A percentile compares a stretch with the other conserved stretches of the same genome.
phyloP scores from a whole-genome alignment of 1,284 basidiomycete genomes.

The Ganoderma resinaceum region DNA sequence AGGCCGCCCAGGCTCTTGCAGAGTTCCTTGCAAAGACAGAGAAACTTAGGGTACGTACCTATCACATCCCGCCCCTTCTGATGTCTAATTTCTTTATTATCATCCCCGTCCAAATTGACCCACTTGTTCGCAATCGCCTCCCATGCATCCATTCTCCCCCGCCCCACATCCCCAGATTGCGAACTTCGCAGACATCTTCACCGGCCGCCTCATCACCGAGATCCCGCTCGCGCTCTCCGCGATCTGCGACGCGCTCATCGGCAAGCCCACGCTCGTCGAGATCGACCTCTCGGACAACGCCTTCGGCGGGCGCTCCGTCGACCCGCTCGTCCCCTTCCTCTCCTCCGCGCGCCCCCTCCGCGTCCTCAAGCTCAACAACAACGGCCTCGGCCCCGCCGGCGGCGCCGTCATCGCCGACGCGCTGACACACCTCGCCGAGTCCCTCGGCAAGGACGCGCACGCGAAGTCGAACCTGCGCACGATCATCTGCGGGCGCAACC shows the following conservation, averaged over 20 bases:
- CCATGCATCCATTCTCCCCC: neutral
- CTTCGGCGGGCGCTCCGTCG: conserved; percentile 94
- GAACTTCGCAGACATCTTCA: conserved; percentile 98
- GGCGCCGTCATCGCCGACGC: conserved; percentile 90
- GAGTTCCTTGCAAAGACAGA: conserved; percentile 79
- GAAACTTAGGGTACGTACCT: conserved; percentile 63
- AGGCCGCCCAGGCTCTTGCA: conserved; percentile 88
- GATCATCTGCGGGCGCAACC: conserved; percentile 93
- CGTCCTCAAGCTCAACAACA: conserved; percentile 94
- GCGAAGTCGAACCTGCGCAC: conserved; percentile 70
- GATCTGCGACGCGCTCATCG: conserved; percentile 87
- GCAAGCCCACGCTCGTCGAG: conserved; percentile 83
- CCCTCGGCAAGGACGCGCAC: conserved; percentile 67
- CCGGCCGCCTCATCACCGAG: conserved; percentile 94
- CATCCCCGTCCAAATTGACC: conserved; percentile 8
- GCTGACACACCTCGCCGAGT: conserved; percentile 78
- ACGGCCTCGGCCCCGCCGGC: conserved; percentile 94
- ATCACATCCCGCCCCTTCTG: conserved; percentile 5
- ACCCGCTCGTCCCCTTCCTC: conserved; percentile 93
- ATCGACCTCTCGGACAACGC: conserved; percentile 97
- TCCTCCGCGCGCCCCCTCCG: conserved; percentile 81
- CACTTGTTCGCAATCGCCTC: neutral
- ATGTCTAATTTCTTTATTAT: conserved; percentile 3
- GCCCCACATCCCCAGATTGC: conserved; percentile 68
- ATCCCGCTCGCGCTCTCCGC: conserved; percentile 92